Percentiles rank a stretch among this genome's conserved stretches.
Conservation (phyloP, 176 grass and related monocot genomes). For the Aegilops tauschii region DNA sequence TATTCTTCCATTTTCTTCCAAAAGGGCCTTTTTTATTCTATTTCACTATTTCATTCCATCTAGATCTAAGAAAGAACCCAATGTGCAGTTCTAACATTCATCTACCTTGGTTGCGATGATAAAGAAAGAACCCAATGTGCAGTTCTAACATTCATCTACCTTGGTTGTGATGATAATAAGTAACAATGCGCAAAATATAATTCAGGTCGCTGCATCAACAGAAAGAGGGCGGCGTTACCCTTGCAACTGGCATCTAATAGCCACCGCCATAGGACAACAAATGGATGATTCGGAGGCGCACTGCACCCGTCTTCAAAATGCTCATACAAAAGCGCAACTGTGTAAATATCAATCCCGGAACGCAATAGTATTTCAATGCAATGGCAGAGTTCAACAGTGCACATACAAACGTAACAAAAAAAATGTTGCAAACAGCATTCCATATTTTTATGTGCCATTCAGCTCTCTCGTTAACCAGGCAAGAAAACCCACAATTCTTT, state of each 20-base stretch:
- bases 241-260: not conserved
- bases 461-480: not conserved
- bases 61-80: no score
- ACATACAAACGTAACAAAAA: not conserved
- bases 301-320: not conserved
- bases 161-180: not conserved
- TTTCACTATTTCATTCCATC: no score
- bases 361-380: not conserved
- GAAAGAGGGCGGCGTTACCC: not conserved
- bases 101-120: not conserved
- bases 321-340: not conserved
- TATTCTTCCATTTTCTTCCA: no score
- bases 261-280: not conserved
- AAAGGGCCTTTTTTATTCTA: no score
- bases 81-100: not conserved
- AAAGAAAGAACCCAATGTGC: no score
- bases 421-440: not conserved
- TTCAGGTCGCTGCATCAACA: not conserved
- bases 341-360: not conserved
- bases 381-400: not conserved
- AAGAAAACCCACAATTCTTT: not conserved
- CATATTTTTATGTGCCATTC: not conserved
- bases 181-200: no score
- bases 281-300: not conserved
- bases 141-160: no score